Percentiles rank a stretch among this genome's conserved stretches.
Evolutionary conservation across 1,139 yeast genomes (phyloP).

Genomic region (Casaregolazyma lundiana): DNA sequence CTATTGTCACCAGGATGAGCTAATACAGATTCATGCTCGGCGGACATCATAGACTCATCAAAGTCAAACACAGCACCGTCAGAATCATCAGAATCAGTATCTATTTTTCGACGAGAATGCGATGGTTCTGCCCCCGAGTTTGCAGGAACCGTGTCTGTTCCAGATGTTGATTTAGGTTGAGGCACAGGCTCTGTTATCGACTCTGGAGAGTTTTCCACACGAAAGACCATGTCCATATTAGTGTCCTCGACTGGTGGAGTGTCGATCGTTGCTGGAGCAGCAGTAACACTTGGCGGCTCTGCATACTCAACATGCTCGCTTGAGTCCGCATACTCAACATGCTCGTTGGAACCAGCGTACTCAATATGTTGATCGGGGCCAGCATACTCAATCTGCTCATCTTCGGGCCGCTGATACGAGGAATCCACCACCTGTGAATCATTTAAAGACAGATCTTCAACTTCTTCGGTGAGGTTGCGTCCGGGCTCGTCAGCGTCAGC

Average conservation of each 20-base stretch:
- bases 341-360: too few relatives aligned
- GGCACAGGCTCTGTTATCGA: too few relatives aligned
- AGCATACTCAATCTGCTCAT: not conserved
- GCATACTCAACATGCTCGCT: not conserved
- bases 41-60: conserved; percentile 21
- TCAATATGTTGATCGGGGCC: not conserved
- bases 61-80: conserved; percentile 24
- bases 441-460: not conserved
- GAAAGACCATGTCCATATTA: too few relatives aligned
- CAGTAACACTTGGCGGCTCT: too few relatives aligned
- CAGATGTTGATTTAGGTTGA: not conserved
- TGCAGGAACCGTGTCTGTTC: not conserved
- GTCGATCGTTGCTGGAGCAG: too few relatives aligned
- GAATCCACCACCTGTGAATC: not conserved
- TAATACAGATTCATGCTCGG: not conserved
- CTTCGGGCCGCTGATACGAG: not conserved
- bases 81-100: conserved; percentile 1
- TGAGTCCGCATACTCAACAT: not conserved
- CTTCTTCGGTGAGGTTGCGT: conserved; percentile 3
- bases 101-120: not conserved
- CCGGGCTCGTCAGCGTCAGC: not conserved
- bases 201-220: too few relatives aligned
- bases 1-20: not conserved
- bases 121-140: not conserved
- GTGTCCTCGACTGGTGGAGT: too few relatives aligned